Evolutionary conservation across 2,329 filamentous ascomycete species (phyloP).

Genomic region (Rhytidhysteron rufulum): DNA sequence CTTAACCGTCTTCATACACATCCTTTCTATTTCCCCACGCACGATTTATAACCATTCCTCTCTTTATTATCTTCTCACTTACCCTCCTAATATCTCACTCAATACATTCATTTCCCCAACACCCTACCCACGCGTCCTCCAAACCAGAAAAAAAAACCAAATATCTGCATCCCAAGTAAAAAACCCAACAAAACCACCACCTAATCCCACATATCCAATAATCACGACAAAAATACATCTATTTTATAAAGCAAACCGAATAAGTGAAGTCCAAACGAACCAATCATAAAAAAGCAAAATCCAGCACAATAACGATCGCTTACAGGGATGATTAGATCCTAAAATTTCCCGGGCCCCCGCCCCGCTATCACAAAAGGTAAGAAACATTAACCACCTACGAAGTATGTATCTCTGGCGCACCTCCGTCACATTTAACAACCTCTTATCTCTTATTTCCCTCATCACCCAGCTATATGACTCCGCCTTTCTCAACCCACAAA

Average conservation of each 20-base stretch:
- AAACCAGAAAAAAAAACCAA: conserved; percentile 1
- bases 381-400: too few relatives aligned
- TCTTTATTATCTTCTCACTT: background rate
- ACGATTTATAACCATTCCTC: background rate
- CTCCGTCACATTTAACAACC: conserved; percentile 31
- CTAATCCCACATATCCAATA: too few relatives aligned
- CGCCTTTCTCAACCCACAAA: too few relatives aligned
- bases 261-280: too few relatives aligned
- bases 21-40: background rate
- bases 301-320: too few relatives aligned
- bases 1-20: background rate
- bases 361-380: conserved; percentile 11
- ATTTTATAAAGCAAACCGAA: too few relatives aligned
- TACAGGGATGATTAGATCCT: too few relatives aligned
- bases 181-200: background rate
- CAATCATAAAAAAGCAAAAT: too few relatives aligned
- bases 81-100: background rate
- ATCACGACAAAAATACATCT: too few relatives aligned
- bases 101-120: background rate
- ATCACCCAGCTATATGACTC: too few relatives aligned
- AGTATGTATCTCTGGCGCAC: too few relatives aligned
- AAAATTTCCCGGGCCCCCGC: background rate
- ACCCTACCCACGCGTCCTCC: background rate
- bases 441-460: conserved; percentile 53
- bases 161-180: conserved; percentile 13